phyloP scores from a whole-genome alignment of 345 rosid genomes.

The Isatis tinctoria region DNA sequence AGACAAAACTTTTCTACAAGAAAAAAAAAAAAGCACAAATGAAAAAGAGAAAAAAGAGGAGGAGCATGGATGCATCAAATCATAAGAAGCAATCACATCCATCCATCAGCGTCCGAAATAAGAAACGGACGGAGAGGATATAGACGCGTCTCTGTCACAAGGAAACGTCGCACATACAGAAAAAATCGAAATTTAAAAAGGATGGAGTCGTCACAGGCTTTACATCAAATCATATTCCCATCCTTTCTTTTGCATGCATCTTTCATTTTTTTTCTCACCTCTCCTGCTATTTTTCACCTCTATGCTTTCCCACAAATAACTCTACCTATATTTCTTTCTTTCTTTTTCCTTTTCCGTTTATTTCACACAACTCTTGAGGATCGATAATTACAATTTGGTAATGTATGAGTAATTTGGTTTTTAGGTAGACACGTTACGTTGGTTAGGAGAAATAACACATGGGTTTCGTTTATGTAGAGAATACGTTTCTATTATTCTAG shows the following conservation, averaged over 20 bases:
- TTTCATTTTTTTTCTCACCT: slow-evolving; percentile 3
- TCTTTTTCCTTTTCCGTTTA: not conserved
- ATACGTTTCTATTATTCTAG: not conserved
- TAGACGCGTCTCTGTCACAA: slow-evolving; percentile 30
- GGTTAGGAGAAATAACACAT: not conserved
- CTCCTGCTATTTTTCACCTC: slow-evolving; percentile 18
- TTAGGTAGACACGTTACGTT: not conserved
- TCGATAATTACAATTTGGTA: not conserved
- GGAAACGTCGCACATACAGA: slow-evolving; percentile 10
- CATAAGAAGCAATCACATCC: slow-evolving; percentile 31
- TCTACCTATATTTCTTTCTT: not conserved
- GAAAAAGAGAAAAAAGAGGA: not conserved
- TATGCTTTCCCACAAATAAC: slow-evolving; percentile 9
- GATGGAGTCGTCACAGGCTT: slow-evolving; percentile 19
- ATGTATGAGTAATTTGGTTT: no score
- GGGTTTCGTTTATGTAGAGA: not conserved
- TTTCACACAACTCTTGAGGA: not conserved
- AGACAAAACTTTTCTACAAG: not conserved
- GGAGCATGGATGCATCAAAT: slow-evolving; percentile 33
- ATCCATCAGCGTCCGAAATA: slow-evolving; percentile 3
- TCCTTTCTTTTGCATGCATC: slow-evolving; percentile 26
- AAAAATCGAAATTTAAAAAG: not conserved
- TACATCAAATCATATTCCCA: slow-evolving; percentile 37
- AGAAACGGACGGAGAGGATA: slow-evolving; percentile 25
- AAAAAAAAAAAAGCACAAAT: not conserved